Conservation (phyloP, 352 stramenopile genomes). For the Globisporangium perplexum region DNA sequence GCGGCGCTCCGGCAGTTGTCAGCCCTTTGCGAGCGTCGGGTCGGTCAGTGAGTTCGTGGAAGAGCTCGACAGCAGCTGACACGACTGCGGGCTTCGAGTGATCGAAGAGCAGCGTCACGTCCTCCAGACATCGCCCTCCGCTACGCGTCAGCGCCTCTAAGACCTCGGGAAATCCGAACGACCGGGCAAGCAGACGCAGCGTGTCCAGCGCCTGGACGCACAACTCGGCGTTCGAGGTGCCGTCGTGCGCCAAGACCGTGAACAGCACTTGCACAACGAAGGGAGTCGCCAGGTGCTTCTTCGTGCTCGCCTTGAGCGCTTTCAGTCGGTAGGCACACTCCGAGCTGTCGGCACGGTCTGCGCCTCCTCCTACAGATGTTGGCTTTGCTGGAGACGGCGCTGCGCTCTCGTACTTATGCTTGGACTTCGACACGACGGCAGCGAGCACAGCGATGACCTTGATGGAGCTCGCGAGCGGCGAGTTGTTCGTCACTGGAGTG, state of each 20-base stretch:
- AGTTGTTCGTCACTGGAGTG: background rate
- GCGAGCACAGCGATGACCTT: constrained; percentile 7
- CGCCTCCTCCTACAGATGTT: background rate
- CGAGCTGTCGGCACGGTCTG: background rate
- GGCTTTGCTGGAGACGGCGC: background rate
- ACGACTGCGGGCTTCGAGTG: constrained; percentile 24
- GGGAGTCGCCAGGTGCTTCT: constrained; percentile 4
- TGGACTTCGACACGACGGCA: constrained; percentile 1
- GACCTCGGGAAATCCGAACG: constrained; percentile 46
- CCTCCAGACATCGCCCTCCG: constrained; percentile 44
- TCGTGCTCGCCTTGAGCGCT: constrained; percentile 1
- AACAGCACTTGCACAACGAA: constrained; percentile 10
- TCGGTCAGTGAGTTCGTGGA: constrained; percentile 49
- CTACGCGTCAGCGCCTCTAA: constrained; percentile 50
- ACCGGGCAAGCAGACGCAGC: constrained; percentile 28
- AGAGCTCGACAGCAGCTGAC: constrained; percentile 37
- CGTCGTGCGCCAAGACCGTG: constrained; percentile 1
- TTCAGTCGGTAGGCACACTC: constrained; percentile 6
- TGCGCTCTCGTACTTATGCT: constrained; percentile 2
- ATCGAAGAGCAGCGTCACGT: constrained; percentile 38
- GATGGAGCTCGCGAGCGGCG: constrained; percentile 14
- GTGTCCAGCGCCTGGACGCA: constrained; percentile 38
- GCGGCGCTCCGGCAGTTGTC: constrained; percentile 51
- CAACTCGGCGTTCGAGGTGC: constrained; percentile 5
- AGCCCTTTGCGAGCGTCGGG: constrained; percentile 50